phyloP scores from a whole-genome alignment of 768 basidiomycete genomes.

The Tricholomella constricta region DNA sequence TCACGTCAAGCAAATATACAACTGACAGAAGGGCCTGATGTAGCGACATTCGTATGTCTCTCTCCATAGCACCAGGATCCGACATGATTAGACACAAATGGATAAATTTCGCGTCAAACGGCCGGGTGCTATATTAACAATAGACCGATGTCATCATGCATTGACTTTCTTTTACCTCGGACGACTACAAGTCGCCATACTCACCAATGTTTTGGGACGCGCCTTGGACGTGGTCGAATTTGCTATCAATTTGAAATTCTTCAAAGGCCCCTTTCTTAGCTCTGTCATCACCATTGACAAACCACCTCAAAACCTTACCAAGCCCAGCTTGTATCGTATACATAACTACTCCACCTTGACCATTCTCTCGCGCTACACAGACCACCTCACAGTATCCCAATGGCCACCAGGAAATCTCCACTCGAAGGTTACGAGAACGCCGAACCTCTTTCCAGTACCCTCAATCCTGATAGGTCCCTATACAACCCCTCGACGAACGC shows the following conservation, averaged over 20 bases:
- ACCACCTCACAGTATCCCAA: neutral
- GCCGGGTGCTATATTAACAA: no score
- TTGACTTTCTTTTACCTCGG: no score
- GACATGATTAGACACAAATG: neutral
- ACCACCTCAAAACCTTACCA: neutral
- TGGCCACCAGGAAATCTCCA: slow-evolving; percentile 30
- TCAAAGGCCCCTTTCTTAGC: no score
- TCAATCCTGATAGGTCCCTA: slow-evolving; percentile 59
- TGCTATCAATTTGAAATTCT: no score
- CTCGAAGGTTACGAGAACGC: slow-evolving; percentile 41
- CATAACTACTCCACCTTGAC: no score
- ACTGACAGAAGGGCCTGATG: neutral
- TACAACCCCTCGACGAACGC: slow-evolving; percentile 44
- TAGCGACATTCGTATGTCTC: neutral
- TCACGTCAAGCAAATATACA: neutral
- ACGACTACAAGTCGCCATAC: no score
- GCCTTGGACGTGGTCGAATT: no score
- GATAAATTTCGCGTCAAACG: neutral
- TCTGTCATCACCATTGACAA: slow-evolving; percentile 8
- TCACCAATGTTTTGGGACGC: no score
- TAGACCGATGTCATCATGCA: no score
- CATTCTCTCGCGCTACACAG: neutral
- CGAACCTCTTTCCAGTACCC: slow-evolving; percentile 41
- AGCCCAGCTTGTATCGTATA: neutral
- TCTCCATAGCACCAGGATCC: neutral